A percentile compares a stretch with the other conserved stretches of the same genome.
Evolutionary conservation across 805 yeast species (phyloP).

Genomic region (Crinitomyces ghanaensis): DNA sequence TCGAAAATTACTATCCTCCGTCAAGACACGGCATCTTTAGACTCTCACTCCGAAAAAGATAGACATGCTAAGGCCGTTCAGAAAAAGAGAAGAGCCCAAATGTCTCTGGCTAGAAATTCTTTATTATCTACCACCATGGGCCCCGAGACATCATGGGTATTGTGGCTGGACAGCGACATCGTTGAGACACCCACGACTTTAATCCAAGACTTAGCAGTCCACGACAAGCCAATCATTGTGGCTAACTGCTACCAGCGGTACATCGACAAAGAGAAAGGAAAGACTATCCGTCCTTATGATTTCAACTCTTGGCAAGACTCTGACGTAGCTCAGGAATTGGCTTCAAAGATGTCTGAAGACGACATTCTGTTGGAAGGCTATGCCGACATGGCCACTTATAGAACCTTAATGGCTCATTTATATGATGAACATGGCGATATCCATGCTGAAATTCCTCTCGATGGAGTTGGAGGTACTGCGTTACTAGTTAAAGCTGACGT

Average conservation of each 20-base stretch:
- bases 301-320: conserved; percentile 78
- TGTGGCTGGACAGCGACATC: conserved; percentile 95
- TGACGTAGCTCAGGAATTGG: conserved; percentile 70
- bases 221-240: conserved; percentile 76
- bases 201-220: conserved; percentile 77
- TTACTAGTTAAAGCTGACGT: conserved; percentile 93
- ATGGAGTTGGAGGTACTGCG: conserved; percentile 98
- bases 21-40: conserved; percentile 71
- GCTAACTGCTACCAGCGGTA: conserved; percentile 91
- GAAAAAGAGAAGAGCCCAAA: conserved; percentile 75
- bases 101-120: conserved; percentile 94
- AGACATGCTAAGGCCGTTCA: conserved; percentile 83
- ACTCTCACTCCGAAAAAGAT: conserved; percentile 69
- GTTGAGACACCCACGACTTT: conserved; percentile 76
- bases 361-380: conserved; percentile 95
- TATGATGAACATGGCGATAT: conserved; percentile 60
- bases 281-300: conserved; percentile 76
- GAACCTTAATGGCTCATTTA: conserved; percentile 88
- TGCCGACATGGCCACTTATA: conserved; percentile 81
- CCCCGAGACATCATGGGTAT: conserved; percentile 86
- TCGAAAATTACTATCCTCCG: conserved; percentile 78
- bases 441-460: conserved; percentile 67
- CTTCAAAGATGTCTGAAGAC: conserved; percentile 63
- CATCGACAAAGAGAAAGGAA: conserved; percentile 45
- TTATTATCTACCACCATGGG: conserved; percentile 77